Conservation (phyloP, 2,329 filamentous ascomycete species). For the Phoma sp. region DNA sequence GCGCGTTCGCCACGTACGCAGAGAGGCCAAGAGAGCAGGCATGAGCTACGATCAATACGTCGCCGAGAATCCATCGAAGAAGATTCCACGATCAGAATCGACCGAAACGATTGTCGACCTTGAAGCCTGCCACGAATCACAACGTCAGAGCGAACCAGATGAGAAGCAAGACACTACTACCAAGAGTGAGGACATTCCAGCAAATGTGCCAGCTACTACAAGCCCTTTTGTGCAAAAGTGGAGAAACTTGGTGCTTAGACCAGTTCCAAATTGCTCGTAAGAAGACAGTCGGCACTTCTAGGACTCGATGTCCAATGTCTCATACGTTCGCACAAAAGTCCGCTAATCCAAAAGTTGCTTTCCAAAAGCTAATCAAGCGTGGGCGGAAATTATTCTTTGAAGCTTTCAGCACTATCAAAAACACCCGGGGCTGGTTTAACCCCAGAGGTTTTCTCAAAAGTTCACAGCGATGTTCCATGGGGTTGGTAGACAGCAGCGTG, state of each 20-base stretch:
- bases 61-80: constrained; percentile 32
- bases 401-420: background rate
- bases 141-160: background rate
- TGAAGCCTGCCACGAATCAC: constrained; percentile 24
- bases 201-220: background rate
- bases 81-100: constrained; percentile 28
- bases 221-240: background rate
- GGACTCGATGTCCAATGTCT: no score
- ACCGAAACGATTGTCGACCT: constrained; percentile 35
- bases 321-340: no score
- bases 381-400: background rate
- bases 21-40: constrained; percentile 58
- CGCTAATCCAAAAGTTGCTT: background rate
- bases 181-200: background rate
- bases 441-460: no score
- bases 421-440: no score
- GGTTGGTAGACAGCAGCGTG: no score
- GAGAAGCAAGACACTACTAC: background rate
- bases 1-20: constrained; percentile 60
- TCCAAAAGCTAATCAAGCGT: background rate
- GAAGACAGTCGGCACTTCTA: background rate
- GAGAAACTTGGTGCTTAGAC: constrained; percentile 5
- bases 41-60: constrained; percentile 63
- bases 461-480: no score
- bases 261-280: background rate